Conservation (phyloP, 2,329 filamentous ascomycete species). For the Fusarium denticulatum region DNA sequence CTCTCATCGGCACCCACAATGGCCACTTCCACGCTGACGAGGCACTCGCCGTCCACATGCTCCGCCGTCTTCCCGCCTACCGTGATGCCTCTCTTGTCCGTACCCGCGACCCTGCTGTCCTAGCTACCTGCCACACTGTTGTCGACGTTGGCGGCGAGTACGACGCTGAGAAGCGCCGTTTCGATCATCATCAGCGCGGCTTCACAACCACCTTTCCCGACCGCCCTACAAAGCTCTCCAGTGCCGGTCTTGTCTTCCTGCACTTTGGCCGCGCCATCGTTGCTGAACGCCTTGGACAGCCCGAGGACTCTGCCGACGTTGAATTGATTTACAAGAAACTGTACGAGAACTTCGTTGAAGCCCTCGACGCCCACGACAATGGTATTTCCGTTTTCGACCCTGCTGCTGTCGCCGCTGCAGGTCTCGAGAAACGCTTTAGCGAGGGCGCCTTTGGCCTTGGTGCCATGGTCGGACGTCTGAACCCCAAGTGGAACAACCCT, state of each 20-base stretch:
- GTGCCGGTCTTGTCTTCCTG: constrained; percentile 92
- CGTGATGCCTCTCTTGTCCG: constrained; percentile 77
- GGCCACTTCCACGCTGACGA: constrained; percentile 99
- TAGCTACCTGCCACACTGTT: constrained; percentile 89
- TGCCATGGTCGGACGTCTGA: constrained; percentile 82
- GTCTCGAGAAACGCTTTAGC: constrained; percentile 83
- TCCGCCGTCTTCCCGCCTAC: constrained; percentile 88
- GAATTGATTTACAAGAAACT: constrained; percentile 85
- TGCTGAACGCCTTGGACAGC: constrained; percentile 61
- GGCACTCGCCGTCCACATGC: constrained; percentile 94
- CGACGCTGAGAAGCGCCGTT: constrained; percentile 78
- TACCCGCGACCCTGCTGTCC: constrained; percentile 82
- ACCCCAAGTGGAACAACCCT: constrained; percentile 81
- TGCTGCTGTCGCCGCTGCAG: constrained; percentile 72
- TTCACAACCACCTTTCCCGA: constrained; percentile 88
- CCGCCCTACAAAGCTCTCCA: constrained; percentile 88
- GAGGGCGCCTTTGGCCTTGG: constrained; percentile 86
- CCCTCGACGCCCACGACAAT: constrained; percentile 97
- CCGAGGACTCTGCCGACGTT: constrained; percentile 73
- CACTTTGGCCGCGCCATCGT: constrained; percentile 92
- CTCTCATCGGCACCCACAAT: constrained; percentile 92
- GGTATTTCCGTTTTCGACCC: constrained; percentile 87
- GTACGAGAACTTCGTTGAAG: constrained; percentile 93
- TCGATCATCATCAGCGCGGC: constrained; percentile 96
- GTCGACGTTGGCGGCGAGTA: constrained; percentile 98